Base-by-base conservation (phyloP, 257 asterid genomes). In the Echium plantagineum region DNA sequence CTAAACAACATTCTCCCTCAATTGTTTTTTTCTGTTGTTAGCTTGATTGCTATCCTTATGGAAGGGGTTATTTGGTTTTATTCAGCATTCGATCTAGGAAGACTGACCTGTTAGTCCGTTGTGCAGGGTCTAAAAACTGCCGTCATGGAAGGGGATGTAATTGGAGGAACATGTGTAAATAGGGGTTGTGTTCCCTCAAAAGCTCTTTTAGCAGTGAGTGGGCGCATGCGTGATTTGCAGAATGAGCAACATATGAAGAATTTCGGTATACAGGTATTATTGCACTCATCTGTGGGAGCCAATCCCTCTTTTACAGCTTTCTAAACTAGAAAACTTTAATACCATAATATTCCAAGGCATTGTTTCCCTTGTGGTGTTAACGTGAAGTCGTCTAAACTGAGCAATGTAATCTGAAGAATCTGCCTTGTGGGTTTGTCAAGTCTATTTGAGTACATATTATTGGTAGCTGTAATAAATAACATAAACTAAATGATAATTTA, bases 141-240 rank as follows among this genome's bases (percentile, higher is more conserved):
- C 31, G 63, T 63, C 21, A 69, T 63, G 22, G 74, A 69, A 38
- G 74, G 74, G 52, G 73, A 69, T 59, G 69, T 69, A 16, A 52
- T 69, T 12, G 74, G 74, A 26, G 74, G 74, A 52, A 69, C 74
- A 9, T 69, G 74, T 26, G 74, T 66, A 17, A 72, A 66, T 21
- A 66, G 74, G 24, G 68, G 68, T 26, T 60, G 67, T 63, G 74
- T 69, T 63, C 74, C 64, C 15, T 66, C 74, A 38, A 59, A 72
- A 62, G 69, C 77, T 52, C 69, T 82, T 22, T 83, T 82, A n/a
- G 89, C 89, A 51, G 86, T 82, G 64, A 82, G 89, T 63, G 84
- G 86, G 24, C 60, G 86, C 65, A 79, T 82, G 86, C 81, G 79
- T 35, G 89, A 82, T 22, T 86, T 82, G 63, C 84, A 75, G 55